Evolutionary conservation across 148 eudicot species (phyloP).

Genomic region (Hydrangea macrophylla): DNA sequence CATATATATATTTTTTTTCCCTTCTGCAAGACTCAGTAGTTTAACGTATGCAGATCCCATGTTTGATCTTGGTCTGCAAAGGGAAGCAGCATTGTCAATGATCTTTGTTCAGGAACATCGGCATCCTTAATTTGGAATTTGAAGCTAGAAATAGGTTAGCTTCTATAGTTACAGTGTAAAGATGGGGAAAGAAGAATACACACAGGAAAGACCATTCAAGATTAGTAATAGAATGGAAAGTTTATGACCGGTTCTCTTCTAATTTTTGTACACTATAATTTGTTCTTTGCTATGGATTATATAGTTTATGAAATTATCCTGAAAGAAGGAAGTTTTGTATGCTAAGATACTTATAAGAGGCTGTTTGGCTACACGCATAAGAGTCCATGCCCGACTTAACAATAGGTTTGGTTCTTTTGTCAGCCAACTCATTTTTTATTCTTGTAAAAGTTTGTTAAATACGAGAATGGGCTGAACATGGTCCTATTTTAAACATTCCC

Average conservation of each 20-base stretch:
- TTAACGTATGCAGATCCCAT: constrained; percentile 9
- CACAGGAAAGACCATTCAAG: constrained; percentile 6
- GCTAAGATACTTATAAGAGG: too few species aligned
- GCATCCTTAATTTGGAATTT: constrained; percentile 2
- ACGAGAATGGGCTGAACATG: too few species aligned
- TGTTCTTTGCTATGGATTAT: constrained; percentile 14
- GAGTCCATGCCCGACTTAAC: too few species aligned
- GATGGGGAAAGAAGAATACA: constrained; percentile 9
- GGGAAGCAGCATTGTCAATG: not conserved
- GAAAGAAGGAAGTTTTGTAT: not conserved
- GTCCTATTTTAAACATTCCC: too few species aligned
- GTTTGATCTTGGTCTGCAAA: constrained; percentile 1
- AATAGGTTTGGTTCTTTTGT: too few species aligned
- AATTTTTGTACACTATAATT: constrained; percentile 17
- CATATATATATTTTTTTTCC: too few species aligned
- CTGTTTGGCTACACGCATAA: too few species aligned
- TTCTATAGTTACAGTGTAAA: constrained; percentile 26
- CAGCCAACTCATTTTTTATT: too few species aligned
- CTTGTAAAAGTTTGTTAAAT: too few species aligned
- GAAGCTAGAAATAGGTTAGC: constrained; percentile 6
- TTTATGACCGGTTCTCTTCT: constrained; percentile 11
- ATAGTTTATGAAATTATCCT: constrained; percentile 5
- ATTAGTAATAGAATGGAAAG: constrained; percentile 20
- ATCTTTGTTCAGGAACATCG: constrained; percentile 11
- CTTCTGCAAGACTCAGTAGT: not conserved